Evolutionary conservation across 2,329 filamentous ascomycete species (phyloP).

Genomic region (Pleurostoma richardsiae): DNA sequence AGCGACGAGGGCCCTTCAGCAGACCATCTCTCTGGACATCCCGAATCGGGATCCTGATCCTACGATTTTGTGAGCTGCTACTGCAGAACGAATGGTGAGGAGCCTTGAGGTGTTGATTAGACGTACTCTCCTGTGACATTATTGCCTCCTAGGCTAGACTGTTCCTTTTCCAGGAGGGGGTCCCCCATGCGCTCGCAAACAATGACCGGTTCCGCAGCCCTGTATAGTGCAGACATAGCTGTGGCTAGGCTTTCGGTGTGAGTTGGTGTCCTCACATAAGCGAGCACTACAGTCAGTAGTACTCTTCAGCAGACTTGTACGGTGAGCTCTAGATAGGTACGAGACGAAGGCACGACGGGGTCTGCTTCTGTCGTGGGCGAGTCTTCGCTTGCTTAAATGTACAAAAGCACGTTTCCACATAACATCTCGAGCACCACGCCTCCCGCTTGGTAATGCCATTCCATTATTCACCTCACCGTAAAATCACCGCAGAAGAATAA

Average conservation of each 20-base stretch:
- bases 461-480: not conserved
- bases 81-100: not conserved
- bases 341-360: not conserved
- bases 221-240: not conserved
- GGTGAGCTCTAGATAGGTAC: not conserved
- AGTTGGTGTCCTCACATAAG: not conserved
- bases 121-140: not conserved
- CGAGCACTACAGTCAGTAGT: not conserved
- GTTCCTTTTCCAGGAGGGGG: not conserved
- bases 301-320: not conserved
- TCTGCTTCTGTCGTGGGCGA: not conserved
- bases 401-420: not conserved
- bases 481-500: not conserved
- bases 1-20: not conserved
- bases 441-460: not conserved
- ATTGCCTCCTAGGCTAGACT: not conserved
- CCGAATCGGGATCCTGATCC: not conserved
- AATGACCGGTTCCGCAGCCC: not conserved
- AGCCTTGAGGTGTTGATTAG: not conserved
- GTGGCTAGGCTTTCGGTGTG: not conserved
- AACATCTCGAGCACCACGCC: not conserved
- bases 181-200: not conserved
- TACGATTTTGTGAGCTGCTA: not conserved
- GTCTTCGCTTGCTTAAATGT: not conserved
- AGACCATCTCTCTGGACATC: not conserved